These are phyloP conservation scores for Trametes pubescens DNA, from an alignment of 1,284 basidiomycete genomes.

Conservation along the genomic window DNA sequence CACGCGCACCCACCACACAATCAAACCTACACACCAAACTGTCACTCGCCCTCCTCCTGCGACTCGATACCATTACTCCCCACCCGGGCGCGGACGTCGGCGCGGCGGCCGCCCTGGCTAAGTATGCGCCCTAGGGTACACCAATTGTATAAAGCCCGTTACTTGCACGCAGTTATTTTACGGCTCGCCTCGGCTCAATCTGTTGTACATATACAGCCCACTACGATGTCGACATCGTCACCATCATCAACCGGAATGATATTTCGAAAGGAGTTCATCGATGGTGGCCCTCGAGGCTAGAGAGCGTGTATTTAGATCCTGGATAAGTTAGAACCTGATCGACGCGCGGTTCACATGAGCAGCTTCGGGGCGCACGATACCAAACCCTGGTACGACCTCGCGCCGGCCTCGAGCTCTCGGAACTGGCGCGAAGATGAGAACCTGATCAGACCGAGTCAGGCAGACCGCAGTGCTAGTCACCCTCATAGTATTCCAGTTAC, in stretches of 20 bases:
- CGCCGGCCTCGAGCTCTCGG: no score
- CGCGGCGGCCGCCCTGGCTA: constrained; percentile 10
- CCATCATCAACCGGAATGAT: not conserved
- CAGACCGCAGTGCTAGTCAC: no score
- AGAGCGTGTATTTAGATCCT: no score
- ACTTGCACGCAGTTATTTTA: constrained; percentile 11
- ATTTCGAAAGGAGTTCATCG: not conserved
- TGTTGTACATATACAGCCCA: constrained; percentile 14
- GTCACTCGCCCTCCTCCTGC: constrained; percentile 7
- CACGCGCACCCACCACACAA: constrained; percentile 9
- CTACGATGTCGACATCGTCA: not conserved
- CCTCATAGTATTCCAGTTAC: no score
- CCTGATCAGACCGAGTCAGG: no score
- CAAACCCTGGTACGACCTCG: no score
- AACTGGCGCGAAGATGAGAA: no score
- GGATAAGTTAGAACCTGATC: no score
- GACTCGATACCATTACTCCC: constrained; percentile 5
- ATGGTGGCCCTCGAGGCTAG: no score
- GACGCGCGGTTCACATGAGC: no score
- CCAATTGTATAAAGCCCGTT: constrained; percentile 11
- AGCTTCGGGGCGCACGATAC: no score
- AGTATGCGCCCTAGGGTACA: constrained; percentile 21
- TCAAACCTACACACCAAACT: constrained; percentile 20
- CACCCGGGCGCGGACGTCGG: constrained; percentile 4
- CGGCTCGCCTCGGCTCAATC: constrained; percentile 12